These are phyloP conservation scores for Lentinula lateritia DNA, from an alignment of 768 basidiomycete genomes.

Conservation along the genomic window DNA sequence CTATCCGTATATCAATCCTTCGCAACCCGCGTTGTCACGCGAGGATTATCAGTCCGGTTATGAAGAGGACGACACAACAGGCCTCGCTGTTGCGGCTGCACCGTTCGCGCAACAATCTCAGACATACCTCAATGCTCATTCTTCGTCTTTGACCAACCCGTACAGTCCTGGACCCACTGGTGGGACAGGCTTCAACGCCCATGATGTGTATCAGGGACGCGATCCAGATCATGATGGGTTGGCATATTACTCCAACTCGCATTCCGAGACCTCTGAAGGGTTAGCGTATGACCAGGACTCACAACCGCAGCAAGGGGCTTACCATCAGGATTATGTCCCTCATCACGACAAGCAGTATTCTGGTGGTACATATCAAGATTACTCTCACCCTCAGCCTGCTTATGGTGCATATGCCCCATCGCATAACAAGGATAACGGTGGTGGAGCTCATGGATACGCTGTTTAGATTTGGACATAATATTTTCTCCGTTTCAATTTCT, in stretches of 20 bases:
- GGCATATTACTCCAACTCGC: neutral
- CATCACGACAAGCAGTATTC: conserved; percentile 21
- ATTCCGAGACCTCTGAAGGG: conserved; percentile 12
- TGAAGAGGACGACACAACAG: conserved; percentile 61
- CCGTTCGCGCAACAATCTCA: conserved; percentile 45
- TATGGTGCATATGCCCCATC: conserved; percentile 18
- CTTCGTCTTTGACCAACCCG: neutral
- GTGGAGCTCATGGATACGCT: conserved; percentile 21
- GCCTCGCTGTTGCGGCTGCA: conserved; percentile 55
- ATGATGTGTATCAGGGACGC: conserved; percentile 54
- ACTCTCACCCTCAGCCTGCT: conserved; percentile 21
- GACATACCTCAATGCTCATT: neutral
- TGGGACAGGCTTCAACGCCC: conserved; percentile 36
- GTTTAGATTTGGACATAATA: conserved; percentile 2
- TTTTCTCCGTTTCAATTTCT: neutral
- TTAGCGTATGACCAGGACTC: conserved; percentile 24
- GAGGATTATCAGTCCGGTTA: conserved; percentile 48
- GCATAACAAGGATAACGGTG: conserved; percentile 15
- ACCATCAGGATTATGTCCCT: conserved; percentile 28
- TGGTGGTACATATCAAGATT: conserved; percentile 15
- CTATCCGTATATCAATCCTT: conserved; percentile 54
- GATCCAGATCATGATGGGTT: neutral
- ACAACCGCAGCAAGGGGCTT: neutral
- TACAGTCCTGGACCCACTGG: conserved; percentile 16
- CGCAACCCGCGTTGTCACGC: conserved; percentile 47